These are phyloP conservation scores for Piper betle DNA, from an alignment of 164 flowering plant species.

Conservation along the genomic window DNA sequence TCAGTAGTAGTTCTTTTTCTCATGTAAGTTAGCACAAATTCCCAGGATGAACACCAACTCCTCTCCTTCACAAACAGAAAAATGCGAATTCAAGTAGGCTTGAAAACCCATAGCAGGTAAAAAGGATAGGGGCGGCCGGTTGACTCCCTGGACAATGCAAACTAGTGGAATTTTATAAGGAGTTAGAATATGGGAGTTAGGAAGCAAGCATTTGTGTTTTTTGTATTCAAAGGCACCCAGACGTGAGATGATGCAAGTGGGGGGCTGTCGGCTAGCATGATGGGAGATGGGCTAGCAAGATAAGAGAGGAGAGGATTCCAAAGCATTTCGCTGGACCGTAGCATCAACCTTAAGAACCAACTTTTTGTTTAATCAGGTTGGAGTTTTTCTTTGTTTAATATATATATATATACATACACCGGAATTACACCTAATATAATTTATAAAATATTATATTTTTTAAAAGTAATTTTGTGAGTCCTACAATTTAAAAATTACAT, in stretches of 20 bases:
- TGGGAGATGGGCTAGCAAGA: too few species aligned
- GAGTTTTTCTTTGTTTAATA: too few species aligned
- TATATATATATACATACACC: not conserved
- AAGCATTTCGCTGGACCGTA: too few species aligned
- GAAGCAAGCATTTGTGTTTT: too few species aligned
- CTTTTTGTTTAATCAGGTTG: too few species aligned
- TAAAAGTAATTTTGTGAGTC: too few species aligned
- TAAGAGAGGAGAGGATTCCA: not conserved
- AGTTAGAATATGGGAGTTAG: not conserved
- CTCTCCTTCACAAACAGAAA: not conserved
- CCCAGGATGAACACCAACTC: not conserved
- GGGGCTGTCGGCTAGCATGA: not conserved
- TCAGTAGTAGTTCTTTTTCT: too few species aligned
- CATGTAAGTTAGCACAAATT: not conserved
- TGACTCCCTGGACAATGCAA: slow-evolving; percentile 3
- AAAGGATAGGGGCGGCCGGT: slow-evolving; percentile 4
- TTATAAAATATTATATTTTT: too few species aligned
- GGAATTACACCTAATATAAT: too few species aligned
- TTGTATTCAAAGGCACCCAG: too few species aligned
- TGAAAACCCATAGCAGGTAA: not conserved
- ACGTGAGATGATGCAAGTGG: not conserved
- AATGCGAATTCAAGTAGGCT: not conserved
- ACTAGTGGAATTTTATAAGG: slow-evolving; percentile 8
- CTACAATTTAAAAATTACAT: too few species aligned
- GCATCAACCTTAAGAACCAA: not conserved